Conservation (phyloP, 148 eudicot genomes). For the Cornus florida region DNA sequence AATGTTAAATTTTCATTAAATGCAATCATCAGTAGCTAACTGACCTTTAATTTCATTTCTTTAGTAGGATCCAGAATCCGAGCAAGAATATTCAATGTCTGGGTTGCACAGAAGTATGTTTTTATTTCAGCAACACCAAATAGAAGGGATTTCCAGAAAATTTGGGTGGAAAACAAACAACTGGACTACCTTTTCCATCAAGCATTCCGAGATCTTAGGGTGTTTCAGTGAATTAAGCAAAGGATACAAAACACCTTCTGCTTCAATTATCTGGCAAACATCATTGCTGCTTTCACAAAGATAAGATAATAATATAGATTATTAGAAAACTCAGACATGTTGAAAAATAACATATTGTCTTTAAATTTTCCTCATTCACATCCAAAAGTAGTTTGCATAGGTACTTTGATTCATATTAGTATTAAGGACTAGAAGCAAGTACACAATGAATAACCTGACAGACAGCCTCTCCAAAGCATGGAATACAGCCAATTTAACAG, state of each 20-base stretch:
- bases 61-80: conserved; percentile 72
- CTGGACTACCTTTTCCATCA: conserved; percentile 51
- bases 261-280: conserved; percentile 63
- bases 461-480: conserved; percentile 78
- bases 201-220: conserved; percentile 28
- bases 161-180: neutral
- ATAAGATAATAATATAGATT: conserved; percentile 12
- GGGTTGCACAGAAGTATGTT: conserved; percentile 22
- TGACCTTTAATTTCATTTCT: conserved; percentile 71
- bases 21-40: conserved; percentile 4
- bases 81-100: conserved; percentile 66
- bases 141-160: conserved; percentile 5
- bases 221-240: conserved; percentile 55
- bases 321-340: conserved; percentile 14
- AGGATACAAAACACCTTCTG: conserved; percentile 45
- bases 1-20: neutral
- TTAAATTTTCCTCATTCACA: neutral
- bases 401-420: neutral
- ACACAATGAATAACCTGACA: conserved; percentile 43
- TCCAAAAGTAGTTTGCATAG: neutral
- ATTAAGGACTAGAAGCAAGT: neutral
- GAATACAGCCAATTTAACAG: conserved; percentile 52
- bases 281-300: conserved; percentile 45
- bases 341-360: neutral
- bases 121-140: conserved; percentile 1